These are phyloP conservation scores for Blakeslea trispora DNA, from an alignment of 371 early-diverging fungal genomes.

Conservation along the genomic window DNA sequence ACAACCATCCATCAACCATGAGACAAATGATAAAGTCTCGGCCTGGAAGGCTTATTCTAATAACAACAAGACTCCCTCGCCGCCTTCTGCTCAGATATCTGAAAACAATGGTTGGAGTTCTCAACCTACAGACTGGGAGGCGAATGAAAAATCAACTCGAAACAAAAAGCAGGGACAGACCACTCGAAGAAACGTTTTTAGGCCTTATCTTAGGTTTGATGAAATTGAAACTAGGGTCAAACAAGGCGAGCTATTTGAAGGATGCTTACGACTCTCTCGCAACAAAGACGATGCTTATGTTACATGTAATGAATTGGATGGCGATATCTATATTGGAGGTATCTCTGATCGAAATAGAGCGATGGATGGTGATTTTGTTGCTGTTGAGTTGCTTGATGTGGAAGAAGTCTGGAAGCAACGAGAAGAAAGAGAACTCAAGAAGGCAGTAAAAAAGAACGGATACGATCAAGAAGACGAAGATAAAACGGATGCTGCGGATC, in stretches of 20 bases:
- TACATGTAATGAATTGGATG: slow-evolving; percentile 55
- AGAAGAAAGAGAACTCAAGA: slow-evolving; percentile 39
- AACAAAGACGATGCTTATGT: slow-evolving; percentile 81
- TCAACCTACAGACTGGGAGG: too few relatives aligned
- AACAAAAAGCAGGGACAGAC: not conserved
- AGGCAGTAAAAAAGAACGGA: slow-evolving; percentile 9
- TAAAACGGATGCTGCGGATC: too few relatives aligned
- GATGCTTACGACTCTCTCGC: slow-evolving; percentile 74
- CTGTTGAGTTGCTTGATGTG: slow-evolving; percentile 64
- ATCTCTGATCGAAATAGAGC: slow-evolving; percentile 75
- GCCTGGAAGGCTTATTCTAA: too few relatives aligned
- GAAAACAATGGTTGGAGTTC: too few relatives aligned
- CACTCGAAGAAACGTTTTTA: not conserved
- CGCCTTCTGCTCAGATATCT: too few relatives aligned
- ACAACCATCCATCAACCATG: too few relatives aligned
- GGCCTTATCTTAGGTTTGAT: slow-evolving; percentile 2
- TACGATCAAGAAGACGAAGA: slow-evolving; percentile 1
- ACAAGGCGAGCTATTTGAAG: slow-evolving; percentile 34
- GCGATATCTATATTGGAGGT: slow-evolving; percentile 75
- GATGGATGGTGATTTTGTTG: slow-evolving; percentile 79
- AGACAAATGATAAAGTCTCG: too few relatives aligned
- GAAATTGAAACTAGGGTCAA: slow-evolving; percentile 9
- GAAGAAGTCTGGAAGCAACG: slow-evolving; percentile 50
- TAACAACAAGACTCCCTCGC: too few relatives aligned
- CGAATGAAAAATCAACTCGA: too few relatives aligned